phyloP scores from a whole-genome alignment of 2,329 filamentous ascomycete genomes.

The Thielaviopsis ethacetica region DNA sequence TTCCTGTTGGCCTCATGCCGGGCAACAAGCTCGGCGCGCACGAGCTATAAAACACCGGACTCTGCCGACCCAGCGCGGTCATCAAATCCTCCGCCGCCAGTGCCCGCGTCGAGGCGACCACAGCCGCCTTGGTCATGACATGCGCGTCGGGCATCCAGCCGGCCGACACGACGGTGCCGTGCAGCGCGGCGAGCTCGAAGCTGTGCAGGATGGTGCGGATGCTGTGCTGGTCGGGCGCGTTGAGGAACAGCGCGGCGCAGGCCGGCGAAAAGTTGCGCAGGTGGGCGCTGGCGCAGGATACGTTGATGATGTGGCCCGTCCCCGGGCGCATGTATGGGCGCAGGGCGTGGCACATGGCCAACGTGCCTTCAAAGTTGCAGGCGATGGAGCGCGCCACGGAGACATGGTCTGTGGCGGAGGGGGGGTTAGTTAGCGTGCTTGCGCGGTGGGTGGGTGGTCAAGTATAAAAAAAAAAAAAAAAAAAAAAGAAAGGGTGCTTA shows the following conservation, averaged over 20 bases:
- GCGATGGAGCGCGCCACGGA: not conserved
- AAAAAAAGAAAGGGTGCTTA: not conserved
- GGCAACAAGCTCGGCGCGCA: not conserved
- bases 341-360: not conserved
- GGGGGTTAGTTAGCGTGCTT: not conserved
- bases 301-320: conserved; percentile 1
- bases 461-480: too few species aligned
- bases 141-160: not conserved
- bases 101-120: not conserved
- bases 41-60: not conserved
- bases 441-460: not conserved
- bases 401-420: not conserved
- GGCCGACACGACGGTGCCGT: not conserved
- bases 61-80: not conserved
- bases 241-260: conserved; percentile 1
- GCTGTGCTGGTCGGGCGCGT: not conserved
- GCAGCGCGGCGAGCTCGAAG: not conserved
- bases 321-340: not conserved
- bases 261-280: not conserved
- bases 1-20: not conserved
- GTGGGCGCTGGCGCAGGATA: not conserved
- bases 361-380: not conserved
- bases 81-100: not conserved
- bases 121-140: not conserved
- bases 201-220: not conserved